phyloP scores from a whole-genome alignment of 1,284 basidiomycete genomes.

The Sanghuangporus sanghuang region DNA sequence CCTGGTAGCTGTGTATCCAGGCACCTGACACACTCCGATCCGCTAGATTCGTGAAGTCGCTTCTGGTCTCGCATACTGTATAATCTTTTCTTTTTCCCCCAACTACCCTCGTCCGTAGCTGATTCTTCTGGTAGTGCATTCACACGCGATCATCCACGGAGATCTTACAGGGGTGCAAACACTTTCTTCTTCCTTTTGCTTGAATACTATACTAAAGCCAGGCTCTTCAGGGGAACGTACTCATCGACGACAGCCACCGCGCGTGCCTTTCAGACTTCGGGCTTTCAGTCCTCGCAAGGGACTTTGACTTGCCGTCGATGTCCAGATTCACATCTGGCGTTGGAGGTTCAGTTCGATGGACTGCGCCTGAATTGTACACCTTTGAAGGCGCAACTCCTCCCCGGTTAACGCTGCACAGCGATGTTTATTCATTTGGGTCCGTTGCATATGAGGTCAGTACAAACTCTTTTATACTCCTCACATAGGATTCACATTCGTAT shows the following conservation, averaged over 20 bases:
- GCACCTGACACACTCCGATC: background rate
- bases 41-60: conserved; percentile 11
- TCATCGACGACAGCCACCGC: conserved; percentile 11
- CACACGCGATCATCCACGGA: conserved; percentile 16
- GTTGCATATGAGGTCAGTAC: conserved; percentile 11
- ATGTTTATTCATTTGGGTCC: conserved; percentile 16
- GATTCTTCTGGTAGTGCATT: conserved; percentile 2
- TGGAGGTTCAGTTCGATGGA: conserved; percentile 15
- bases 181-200: background rate
- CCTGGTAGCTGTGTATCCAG: background rate
- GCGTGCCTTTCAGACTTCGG: conserved; percentile 17
- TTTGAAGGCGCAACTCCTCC: conserved; percentile 1
- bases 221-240: conserved; percentile 1
- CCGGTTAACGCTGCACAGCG: conserved; percentile 2
- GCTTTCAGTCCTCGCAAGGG: conserved; percentile 11
- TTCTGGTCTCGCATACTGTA: conserved; percentile 9
- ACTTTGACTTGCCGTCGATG: conserved; percentile 15
- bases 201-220: background rate
- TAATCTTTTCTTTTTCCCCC: background rate
- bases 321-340: conserved; percentile 5
- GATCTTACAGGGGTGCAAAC: conserved; percentile 12
- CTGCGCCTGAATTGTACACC: conserved; percentile 14
- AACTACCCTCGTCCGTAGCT: background rate
- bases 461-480: background rate
- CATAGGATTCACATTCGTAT: background rate